Conservation (phyloP, 2,329 filamentous ascomycete genomes). For the Diplocarpon mali region DNA sequence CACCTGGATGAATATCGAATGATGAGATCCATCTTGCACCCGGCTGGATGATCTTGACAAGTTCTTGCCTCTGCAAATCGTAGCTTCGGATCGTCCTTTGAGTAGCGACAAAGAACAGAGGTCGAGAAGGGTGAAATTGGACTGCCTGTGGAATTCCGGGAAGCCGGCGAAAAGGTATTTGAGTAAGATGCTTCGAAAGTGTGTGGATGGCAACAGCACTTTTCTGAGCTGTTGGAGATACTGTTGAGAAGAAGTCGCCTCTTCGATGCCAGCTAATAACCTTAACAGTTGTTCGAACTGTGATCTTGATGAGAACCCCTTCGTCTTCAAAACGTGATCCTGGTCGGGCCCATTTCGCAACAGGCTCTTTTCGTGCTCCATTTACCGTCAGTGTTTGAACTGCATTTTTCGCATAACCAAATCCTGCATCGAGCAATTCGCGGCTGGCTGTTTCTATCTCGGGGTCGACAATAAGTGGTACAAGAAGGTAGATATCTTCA, state of each 20-base stretch:
- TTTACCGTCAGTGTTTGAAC: slow-evolving; percentile 39
- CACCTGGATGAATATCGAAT: slow-evolving; percentile 85
- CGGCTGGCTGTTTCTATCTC: slow-evolving; percentile 64
- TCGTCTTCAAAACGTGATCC: slow-evolving; percentile 61
- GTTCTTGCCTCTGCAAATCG: slow-evolving; percentile 80
- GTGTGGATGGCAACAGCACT: slow-evolving; percentile 90
- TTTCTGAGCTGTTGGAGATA: slow-evolving; percentile 68
- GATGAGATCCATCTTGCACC: slow-evolving; percentile 91
- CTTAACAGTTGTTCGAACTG: slow-evolving; percentile 72
- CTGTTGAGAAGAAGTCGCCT: slow-evolving; percentile 88
- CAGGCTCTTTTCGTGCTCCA: slow-evolving; percentile 58
- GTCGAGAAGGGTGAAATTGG: slow-evolving; percentile 87
- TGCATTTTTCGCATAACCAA: slow-evolving; percentile 73
- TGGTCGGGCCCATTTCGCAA: slow-evolving; percentile 76
- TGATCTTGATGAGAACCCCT: slow-evolving; percentile 70
- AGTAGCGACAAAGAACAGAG: slow-evolving; percentile 92
- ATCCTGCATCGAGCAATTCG: slow-evolving; percentile 75
- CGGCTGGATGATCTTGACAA: slow-evolving; percentile 87
- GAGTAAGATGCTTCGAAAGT: slow-evolving; percentile 85
- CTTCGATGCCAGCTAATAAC: slow-evolving; percentile 87
- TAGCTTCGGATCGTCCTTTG: slow-evolving; percentile 89
- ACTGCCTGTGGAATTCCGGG: slow-evolving; percentile 75
- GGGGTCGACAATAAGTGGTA: slow-evolving; percentile 62
- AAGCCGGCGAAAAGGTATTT: slow-evolving; percentile 75
- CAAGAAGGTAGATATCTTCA: slow-evolving; percentile 75